A percentile compares a stretch with the other conserved stretches of the same genome.
Conservation (phyloP, 1,139 yeast species). For the Magnusiomyces ingens region DNA sequence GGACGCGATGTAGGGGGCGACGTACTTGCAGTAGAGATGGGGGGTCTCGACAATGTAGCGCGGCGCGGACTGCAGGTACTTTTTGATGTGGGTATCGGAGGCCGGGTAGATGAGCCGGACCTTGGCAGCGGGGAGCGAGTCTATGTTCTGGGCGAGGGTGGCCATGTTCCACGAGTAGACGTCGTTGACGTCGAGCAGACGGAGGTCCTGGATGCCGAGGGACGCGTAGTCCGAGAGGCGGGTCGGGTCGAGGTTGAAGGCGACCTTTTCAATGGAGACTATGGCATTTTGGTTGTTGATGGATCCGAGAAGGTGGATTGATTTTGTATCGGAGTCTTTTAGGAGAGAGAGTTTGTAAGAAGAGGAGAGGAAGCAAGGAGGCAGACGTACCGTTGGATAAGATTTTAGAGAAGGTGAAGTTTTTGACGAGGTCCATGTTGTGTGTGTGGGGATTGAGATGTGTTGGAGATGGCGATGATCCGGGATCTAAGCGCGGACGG, state of each 20-base stretch:
- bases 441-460: too few species aligned
- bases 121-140: constrained; percentile 54
- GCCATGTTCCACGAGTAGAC: constrained; percentile 77
- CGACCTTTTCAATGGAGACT: constrained; percentile 66
- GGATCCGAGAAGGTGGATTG: constrained; percentile 56
- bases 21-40: constrained; percentile 53
- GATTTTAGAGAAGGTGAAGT: background rate
- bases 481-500: too few species aligned
- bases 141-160: constrained; percentile 43
- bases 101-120: constrained; percentile 84
- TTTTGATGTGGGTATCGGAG: constrained; percentile 72
- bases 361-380: background rate
- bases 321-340: constrained; percentile 56
- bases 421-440: constrained; percentile 2
- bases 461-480: too few species aligned
- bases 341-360: background rate
- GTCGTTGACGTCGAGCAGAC: constrained; percentile 61
- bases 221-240: constrained; percentile 21
- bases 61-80: constrained; percentile 51
- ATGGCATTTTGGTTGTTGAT: constrained; percentile 59
- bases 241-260: constrained; percentile 39
- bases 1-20: constrained; percentile 67
- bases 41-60: constrained; percentile 79
- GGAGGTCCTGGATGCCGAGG: constrained; percentile 34
- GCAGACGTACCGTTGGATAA: background rate